Evolutionary conservation across 345 rosid genomes (phyloP).

Genomic region (Hibiscus syriacus): DNA sequence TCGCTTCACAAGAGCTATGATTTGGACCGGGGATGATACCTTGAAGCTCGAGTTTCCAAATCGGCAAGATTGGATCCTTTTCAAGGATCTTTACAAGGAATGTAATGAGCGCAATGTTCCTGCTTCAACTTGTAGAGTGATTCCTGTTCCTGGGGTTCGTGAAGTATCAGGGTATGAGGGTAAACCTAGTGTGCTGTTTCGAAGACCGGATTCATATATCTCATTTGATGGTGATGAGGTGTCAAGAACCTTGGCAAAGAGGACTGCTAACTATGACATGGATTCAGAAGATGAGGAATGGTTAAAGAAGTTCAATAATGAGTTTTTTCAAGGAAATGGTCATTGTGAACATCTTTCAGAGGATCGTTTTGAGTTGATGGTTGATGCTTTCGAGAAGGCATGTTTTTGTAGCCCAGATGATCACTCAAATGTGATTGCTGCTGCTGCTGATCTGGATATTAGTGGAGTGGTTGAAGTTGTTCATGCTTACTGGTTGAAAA

Average conservation of each 20-base stretch:
- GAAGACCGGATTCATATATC: constrained; percentile 53
- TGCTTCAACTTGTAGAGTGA: constrained; percentile 30
- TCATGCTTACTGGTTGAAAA: constrained; percentile 60
- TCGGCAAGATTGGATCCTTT: constrained; percentile 62
- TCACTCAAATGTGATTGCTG: constrained; percentile 35
- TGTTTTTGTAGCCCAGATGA: constrained; percentile 47
- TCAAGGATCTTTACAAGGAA: constrained; percentile 81
- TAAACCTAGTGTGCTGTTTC: constrained; percentile 23
- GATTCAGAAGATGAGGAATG: constrained; percentile 92
- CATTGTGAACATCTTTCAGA: constrained; percentile 34
- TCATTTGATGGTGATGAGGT: constrained; percentile 55
- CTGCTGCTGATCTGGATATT: constrained; percentile 37
- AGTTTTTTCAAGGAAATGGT: constrained; percentile 20
- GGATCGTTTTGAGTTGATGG: constrained; percentile 70
- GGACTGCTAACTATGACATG: constrained; percentile 68
- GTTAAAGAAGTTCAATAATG: constrained; percentile 54
- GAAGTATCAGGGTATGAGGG: constrained; percentile 53
- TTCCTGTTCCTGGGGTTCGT: constrained; percentile 29
- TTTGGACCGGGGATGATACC: constrained; percentile 65
- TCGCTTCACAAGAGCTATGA: constrained; percentile 52
- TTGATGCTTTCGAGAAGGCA: constrained; percentile 85
- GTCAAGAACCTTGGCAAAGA: constrained; percentile 65
- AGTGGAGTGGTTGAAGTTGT: constrained; percentile 65
- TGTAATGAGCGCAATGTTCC: constrained; percentile 61
- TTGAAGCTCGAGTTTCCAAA: constrained; percentile 86